Percentiles rank a stretch among this genome's conserved stretches.
phyloP scores from a whole-genome alignment of 2,329 filamentous ascomycete genomes.

The Seiridium cupressi region DNA sequence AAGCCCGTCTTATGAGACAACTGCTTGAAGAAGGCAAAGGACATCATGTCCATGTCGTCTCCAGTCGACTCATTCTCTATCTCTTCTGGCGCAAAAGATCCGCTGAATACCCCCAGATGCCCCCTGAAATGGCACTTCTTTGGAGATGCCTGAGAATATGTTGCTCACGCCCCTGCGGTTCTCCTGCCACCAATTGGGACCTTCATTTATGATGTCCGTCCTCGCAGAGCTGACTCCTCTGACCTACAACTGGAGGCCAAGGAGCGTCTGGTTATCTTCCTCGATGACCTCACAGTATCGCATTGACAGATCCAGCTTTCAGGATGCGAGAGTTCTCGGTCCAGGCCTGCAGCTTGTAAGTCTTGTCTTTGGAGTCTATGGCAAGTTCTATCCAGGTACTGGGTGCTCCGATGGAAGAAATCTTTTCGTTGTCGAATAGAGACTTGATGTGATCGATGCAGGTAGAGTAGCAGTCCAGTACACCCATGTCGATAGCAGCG shows the following conservation, averaged over 20 bases:
- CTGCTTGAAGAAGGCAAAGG: constrained; percentile 24
- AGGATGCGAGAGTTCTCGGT: constrained; percentile 7
- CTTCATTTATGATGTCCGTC: constrained; percentile 25
- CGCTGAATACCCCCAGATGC: constrained; percentile 24
- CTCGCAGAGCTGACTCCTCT: constrained; percentile 20
- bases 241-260: constrained; percentile 16
- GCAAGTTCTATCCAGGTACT: constrained; percentile 14
- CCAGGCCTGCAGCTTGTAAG: constrained; percentile 10
- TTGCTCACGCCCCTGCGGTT: constrained; percentile 29
- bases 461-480: constrained; percentile 15
- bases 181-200: constrained; percentile 28
- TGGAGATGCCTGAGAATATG: constrained; percentile 30
- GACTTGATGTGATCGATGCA: constrained; percentile 12
- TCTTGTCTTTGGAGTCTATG: constrained; percentile 12
- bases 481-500: constrained; percentile 13
- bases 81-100: constrained; percentile 22
- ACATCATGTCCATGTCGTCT: constrained; percentile 15
- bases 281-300: constrained; percentile 18
- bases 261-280: constrained; percentile 16
- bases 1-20: constrained; percentile 21
- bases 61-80: not conserved
- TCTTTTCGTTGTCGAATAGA: constrained; percentile 22
- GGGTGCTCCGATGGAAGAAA: constrained; percentile 14
- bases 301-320: constrained; percentile 12
- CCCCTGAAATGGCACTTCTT: constrained; percentile 20